Evolutionary conservation across 78 protist genomes (phyloP), one percentile per base, ranked within the genome.

Genomic region (Fonticula alba): DNA sequence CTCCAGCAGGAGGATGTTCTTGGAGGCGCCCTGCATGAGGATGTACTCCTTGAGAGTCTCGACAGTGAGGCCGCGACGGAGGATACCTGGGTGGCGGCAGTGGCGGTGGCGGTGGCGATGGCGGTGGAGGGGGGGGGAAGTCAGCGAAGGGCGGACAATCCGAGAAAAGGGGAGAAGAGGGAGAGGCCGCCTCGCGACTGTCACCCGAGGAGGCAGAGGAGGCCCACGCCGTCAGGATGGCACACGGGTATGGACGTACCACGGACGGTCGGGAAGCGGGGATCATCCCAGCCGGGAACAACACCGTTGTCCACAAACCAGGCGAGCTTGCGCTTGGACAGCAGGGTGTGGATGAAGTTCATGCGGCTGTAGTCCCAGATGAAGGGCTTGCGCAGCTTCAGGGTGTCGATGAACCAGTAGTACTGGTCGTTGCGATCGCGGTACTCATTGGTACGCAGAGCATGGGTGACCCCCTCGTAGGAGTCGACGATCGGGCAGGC

Each of bases 401-500:
- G 50, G 19, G 80, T 73, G 22, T 87, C 82, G 17, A 41, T 0
- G 50, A 89, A 0, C 84, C 91, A 87, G 64, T 87, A 22, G 83
- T 80, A 91, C 75, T 82, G 92, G 3, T 50, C 68, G 68, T 90
- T 75, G 33, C 95, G 67, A 84, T 95, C 97, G 20, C 80, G 72
- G 82, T 86, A 95, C 82, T 95, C 98, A 72, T 33, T 67, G 27
- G 98, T 82, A 11, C 99, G 64, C 55, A 95, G 83, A 2, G 97
- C 88, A 63, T 93, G 98, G 4, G 85, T 79, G 37, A 95, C 85
- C 43, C 88, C 97, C 68, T 91, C 97, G 56, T 68, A 11, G 33
- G 79, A 36, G 69, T 96, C 99, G 26, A 93, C 94, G 56, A 92
- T 83, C 10, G 98, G 97, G 71, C 95, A 88, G 10, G 95, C 93